Percentiles rank a stretch among this genome's conserved stretches.
phyloP scores from a whole-genome alignment of 805 yeast species.

The Candida broadrunensis region DNA sequence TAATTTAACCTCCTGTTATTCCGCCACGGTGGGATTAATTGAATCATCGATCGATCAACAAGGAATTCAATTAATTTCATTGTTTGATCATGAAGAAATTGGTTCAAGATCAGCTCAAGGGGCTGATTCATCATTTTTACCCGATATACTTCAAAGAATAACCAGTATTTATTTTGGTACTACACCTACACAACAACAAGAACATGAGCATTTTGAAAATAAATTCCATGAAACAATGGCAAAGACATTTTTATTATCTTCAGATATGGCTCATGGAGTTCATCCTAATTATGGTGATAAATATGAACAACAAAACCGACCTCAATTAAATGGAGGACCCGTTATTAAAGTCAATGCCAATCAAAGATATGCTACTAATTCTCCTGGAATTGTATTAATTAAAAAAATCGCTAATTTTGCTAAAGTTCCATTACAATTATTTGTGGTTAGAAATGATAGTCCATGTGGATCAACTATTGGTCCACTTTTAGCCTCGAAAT shows the following conservation, averaged over 20 bases:
- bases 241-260: constrained; percentile 82
- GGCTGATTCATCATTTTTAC: constrained; percentile 88
- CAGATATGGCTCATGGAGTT: constrained; percentile 96
- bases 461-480: constrained; percentile 98
- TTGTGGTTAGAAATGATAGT: constrained; percentile 90
- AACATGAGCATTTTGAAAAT: constrained; percentile 10
- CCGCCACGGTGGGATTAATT: constrained; percentile 71
- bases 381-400: constrained; percentile 79
- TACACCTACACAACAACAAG: constrained; percentile 9
- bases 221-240: constrained; percentile 56
- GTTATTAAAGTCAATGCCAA: constrained; percentile 92
- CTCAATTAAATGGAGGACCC: constrained; percentile 83
- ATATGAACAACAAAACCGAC: constrained; percentile 78
- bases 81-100: constrained; percentile 95
- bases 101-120: constrained; percentile 96
- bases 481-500: constrained; percentile 82
- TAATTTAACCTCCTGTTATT: constrained; percentile 82
- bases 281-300: constrained; percentile 84
- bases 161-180: constrained; percentile 33
- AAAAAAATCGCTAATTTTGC: constrained; percentile 67
- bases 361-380: constrained; percentile 92
- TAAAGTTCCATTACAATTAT: constrained; percentile 80
- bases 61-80: constrained; percentile 70
- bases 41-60: constrained; percentile 45
- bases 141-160: constrained; percentile 70